Conservation (phyloP, 2,329 filamentous ascomycete genomes). For the Hyphodiscus sp. region DNA sequence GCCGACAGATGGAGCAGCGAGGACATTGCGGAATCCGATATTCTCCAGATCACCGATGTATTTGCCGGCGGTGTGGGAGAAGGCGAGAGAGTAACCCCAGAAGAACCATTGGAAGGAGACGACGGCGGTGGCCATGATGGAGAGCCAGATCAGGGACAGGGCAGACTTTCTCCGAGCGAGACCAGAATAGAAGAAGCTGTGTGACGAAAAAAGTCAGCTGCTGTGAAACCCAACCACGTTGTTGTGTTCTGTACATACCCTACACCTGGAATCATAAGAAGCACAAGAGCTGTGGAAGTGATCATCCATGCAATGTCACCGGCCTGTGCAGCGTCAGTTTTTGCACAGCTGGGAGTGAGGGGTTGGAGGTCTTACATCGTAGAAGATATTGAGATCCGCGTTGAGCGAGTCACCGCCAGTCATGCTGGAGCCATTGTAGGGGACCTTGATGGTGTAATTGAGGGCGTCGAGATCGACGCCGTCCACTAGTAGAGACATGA, state of each 20-base stretch:
- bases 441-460: constrained; percentile 36
- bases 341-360: not conserved
- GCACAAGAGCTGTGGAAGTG: constrained; percentile 71
- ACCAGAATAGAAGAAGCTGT: constrained; percentile 80
- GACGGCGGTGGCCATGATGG: constrained; percentile 77
- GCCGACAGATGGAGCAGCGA: constrained; percentile 69
- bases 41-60: constrained; percentile 77
- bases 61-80: constrained; percentile 50
- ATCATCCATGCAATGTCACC: constrained; percentile 86
- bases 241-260: constrained; percentile 43
- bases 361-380: constrained; percentile 50
- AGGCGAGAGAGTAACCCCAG: constrained; percentile 31
- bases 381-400: constrained; percentile 75
- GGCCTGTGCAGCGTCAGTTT: constrained; percentile 43
- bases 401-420: constrained; percentile 56
- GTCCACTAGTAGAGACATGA: constrained; percentile 26
- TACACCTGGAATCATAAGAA: constrained; percentile 90
- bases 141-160: constrained; percentile 84
- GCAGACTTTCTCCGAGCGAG: constrained; percentile 85
- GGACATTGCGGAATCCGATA: constrained; percentile 70
- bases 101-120: constrained; percentile 86
- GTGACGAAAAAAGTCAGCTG: constrained; percentile 4
- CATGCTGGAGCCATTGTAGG: constrained; percentile 47
- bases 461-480: constrained; percentile 38
- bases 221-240: constrained; percentile 5